These are phyloP conservation scores for Colletotrichum sp. DNA, from an alignment of 2,329 filamentous ascomycete species.

Conservation along the genomic window DNA sequence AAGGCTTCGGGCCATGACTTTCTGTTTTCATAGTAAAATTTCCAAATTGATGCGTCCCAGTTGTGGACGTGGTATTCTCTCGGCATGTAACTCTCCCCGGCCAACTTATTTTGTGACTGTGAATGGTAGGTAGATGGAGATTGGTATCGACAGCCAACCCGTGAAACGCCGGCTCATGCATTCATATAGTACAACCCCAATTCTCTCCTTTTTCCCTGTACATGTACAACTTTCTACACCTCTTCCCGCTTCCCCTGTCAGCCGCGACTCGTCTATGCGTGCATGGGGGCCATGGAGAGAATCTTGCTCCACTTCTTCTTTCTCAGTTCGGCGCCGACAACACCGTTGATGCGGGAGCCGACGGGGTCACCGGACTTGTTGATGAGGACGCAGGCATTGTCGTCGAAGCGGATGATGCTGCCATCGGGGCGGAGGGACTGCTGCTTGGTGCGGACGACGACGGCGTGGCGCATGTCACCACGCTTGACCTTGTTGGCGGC, in stretches of 20 bases:
- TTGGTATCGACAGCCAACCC: conserved; percentile 19
- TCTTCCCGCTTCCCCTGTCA: not conserved
- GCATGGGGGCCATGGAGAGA: conserved; percentile 84
- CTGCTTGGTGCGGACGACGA: conserved; percentile 91
- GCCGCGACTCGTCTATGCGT: conserved; percentile 44
- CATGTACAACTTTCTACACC: conserved; percentile 12
- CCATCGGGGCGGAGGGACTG: conserved; percentile 87
- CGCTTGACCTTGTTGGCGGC: conserved; percentile 92
- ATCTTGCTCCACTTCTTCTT: conserved; percentile 99
- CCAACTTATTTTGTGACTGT: not conserved
- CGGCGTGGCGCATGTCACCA: conserved; percentile 94
- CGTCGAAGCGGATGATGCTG: conserved; percentile 90
- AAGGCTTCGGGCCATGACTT: not conserved
- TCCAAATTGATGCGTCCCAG: not conserved
- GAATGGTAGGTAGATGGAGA: conserved; percentile 10
- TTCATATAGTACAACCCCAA: conserved; percentile 11
- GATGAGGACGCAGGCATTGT: conserved; percentile 97
- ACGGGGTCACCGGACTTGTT: conserved; percentile 97
- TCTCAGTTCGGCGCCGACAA: conserved; percentile 88
- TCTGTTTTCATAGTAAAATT: not conserved
- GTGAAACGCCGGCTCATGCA: conserved; percentile 21
- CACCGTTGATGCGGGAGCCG: conserved; percentile 87
- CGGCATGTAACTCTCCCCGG: not conserved
- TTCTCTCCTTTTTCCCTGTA: not conserved
- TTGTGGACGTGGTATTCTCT: not conserved